These are phyloP conservation scores for Incumbomyces lentus DNA, from an alignment of 2,329 filamentous ascomycete genomes.

Conservation along the genomic window DNA sequence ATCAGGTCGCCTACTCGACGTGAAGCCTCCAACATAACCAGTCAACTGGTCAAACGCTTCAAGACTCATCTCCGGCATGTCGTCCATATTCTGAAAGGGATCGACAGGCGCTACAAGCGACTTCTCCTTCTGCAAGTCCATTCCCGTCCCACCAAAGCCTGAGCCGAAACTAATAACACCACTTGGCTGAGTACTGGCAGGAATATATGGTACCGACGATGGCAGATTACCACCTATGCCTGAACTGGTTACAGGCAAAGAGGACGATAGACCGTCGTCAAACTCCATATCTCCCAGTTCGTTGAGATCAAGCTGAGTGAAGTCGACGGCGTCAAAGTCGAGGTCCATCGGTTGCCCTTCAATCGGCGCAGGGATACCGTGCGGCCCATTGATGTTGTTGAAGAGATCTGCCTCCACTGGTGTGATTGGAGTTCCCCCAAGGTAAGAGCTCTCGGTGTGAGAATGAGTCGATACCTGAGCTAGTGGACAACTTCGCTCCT, in stretches of 20 bases:
- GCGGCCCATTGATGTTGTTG: slow-evolving; percentile 1
- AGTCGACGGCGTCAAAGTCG: slow-evolving; percentile 21
- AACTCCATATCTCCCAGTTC: slow-evolving; percentile 17
- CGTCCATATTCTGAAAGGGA: neutral
- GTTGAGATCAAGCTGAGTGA: slow-evolving; percentile 17
- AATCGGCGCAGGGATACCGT: slow-evolving; percentile 7
- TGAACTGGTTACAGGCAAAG: neutral
- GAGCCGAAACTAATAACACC: neutral
- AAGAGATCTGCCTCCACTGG: neutral
- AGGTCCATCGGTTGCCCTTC: slow-evolving; percentile 18
- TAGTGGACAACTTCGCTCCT: slow-evolving; percentile 2
- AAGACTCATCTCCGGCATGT: slow-evolving; percentile 6
- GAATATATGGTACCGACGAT: neutral
- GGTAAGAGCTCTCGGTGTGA: neutral
- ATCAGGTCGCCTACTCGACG: neutral
- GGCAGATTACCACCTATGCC: neutral
- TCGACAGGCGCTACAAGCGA: neutral
- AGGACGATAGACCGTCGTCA: neutral
- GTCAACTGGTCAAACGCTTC: slow-evolving; percentile 7
- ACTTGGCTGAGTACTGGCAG: neutral
- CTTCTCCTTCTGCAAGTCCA: neutral
- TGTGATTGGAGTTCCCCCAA: slow-evolving; percentile 1
- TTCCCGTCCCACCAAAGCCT: no score
- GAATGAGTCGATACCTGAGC: neutral
- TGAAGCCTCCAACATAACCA: slow-evolving; percentile 3